phyloP scores from a whole-genome alignment of 208 protist genomes.

The Sergeia podlipaevii region DNA sequence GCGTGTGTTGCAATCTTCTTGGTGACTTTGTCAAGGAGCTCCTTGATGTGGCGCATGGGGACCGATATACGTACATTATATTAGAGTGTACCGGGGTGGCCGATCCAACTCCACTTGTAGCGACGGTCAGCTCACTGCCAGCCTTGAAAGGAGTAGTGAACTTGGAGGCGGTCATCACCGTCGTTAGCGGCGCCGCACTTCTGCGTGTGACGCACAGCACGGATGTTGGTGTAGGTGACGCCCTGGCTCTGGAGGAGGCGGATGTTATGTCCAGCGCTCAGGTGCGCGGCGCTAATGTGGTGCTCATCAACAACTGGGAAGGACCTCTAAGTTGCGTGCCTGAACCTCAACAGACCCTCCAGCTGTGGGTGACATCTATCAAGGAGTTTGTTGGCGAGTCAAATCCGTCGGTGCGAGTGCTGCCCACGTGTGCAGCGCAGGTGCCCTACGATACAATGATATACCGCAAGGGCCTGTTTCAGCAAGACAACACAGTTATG shows the following conservation, averaged over 20 bases:
- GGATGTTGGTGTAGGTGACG: background rate
- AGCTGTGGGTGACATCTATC: conserved; percentile 17
- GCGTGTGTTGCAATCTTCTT: conserved; percentile 50
- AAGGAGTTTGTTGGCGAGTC: conserved; percentile 4
- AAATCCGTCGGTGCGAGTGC: conserved; percentile 28
- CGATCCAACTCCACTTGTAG: conserved; percentile 27
- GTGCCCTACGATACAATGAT: conserved; percentile 22
- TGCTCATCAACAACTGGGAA: conserved; percentile 46
- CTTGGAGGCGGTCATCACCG: conserved; percentile 35
- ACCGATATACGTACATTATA: conserved; percentile 20
- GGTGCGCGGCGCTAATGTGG: conserved; percentile 23
- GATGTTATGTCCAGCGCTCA: conserved; percentile 11
- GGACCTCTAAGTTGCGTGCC: background rate
- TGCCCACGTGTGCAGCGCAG: conserved; percentile 16
- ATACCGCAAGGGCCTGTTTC: conserved; percentile 16
- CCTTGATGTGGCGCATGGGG: conserved; percentile 7
- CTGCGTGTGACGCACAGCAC: background rate
- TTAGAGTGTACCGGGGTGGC: conserved; percentile 53
- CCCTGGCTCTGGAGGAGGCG: conserved; percentile 1
- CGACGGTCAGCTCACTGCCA: conserved; percentile 21
- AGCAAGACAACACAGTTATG: conserved; percentile 11
- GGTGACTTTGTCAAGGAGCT: conserved; percentile 20
- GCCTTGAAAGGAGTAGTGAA: conserved; percentile 16
- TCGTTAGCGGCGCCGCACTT: conserved; percentile 18
- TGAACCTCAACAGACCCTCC: background rate